Evolutionary conservation across 179 eudicot genomes (phyloP).

Genomic region (Nepenthes alata): DNA sequence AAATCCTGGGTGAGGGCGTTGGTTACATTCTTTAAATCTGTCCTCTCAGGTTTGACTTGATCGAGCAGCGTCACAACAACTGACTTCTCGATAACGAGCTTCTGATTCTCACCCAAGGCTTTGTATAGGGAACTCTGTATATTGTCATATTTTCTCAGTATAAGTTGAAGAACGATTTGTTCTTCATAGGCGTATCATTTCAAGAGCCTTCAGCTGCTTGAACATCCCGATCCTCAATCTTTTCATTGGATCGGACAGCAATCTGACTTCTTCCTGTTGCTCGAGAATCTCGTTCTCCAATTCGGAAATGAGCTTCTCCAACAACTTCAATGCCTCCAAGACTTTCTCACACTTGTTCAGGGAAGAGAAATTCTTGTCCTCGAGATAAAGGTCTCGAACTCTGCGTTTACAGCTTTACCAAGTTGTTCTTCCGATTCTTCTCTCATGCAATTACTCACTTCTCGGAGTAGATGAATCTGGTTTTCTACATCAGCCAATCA

Average conservation of each 20-base stretch:
- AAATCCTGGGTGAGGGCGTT: constrained; percentile 35
- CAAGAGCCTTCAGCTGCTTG: constrained; percentile 45
- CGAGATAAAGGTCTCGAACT: constrained; percentile 63
- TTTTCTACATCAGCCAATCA: constrained; percentile 31
- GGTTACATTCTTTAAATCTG: constrained; percentile 32
- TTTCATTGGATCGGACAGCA: constrained; percentile 36
- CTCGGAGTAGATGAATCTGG: constrained; percentile 37
- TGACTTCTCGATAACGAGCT: constrained; percentile 38
- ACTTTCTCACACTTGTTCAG: constrained; percentile 50
- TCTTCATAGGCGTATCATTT: constrained; percentile 31
- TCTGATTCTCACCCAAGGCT: constrained; percentile 48
- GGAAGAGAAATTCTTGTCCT: constrained; percentile 39
- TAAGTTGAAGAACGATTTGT: constrained; percentile 27
- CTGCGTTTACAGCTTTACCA: constrained; percentile 46
- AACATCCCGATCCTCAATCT: constrained; percentile 44
- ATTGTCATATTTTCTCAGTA: constrained; percentile 35
- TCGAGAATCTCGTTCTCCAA: constrained; percentile 38
- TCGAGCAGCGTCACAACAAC: constrained; percentile 45
- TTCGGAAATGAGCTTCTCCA: constrained; percentile 45
- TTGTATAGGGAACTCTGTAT: constrained; percentile 27
- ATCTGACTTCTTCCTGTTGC: constrained; percentile 41
- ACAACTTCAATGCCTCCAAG: constrained; percentile 41
- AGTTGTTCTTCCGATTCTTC: constrained; percentile 49
- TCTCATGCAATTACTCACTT: constrained; percentile 32
- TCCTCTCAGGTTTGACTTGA: constrained; percentile 46